phyloP scores from a whole-genome alignment of 1,139 yeast genomes.

The Arxiozyma telluris region DNA sequence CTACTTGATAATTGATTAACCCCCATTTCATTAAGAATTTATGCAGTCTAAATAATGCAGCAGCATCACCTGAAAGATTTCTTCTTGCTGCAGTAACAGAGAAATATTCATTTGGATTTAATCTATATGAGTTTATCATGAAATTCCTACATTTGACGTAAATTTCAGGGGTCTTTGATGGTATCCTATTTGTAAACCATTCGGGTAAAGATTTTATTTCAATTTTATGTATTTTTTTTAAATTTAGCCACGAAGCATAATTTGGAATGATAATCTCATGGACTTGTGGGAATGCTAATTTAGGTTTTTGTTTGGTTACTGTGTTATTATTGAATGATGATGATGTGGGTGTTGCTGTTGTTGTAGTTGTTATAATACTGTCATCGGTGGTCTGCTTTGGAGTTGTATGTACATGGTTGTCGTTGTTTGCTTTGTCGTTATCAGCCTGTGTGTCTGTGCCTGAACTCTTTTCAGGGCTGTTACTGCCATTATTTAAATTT shows the following conservation, averaged over 20 bases:
- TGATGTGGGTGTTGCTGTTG: not conserved
- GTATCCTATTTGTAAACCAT: conserved; percentile 66
- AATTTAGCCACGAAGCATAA: conserved; percentile 82
- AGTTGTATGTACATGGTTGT: not conserved
- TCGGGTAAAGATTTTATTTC: conserved; percentile 79
- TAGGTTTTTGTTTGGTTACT: not conserved
- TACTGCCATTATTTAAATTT: not conserved
- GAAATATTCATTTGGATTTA: conserved; percentile 86
- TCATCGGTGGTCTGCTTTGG: not conserved
- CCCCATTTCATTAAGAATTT: conserved; percentile 95
- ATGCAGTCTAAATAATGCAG: conserved; percentile 83
- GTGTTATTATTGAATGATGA: not conserved
- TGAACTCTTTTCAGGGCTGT: not conserved
- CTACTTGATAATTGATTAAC: conserved; percentile 82
- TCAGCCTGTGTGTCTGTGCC: not conserved
- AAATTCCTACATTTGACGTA: conserved; percentile 86
- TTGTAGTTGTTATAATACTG: not conserved
- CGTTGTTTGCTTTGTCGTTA: not conserved
- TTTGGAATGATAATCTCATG: conserved; percentile 92
- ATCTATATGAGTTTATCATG: conserved; percentile 84
- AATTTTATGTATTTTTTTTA: conserved; percentile 55
- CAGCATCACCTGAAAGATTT: conserved; percentile 92
- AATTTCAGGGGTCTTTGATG: conserved; percentile 81
- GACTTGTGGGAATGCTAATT: conserved; percentile 45
- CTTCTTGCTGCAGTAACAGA: conserved; percentile 93